A percentile compares a stretch with the other conserved stretches of the same genome.
Conservation (phyloP, 2,329 filamentous ascomycete genomes). For the Penicillium freii region DNA sequence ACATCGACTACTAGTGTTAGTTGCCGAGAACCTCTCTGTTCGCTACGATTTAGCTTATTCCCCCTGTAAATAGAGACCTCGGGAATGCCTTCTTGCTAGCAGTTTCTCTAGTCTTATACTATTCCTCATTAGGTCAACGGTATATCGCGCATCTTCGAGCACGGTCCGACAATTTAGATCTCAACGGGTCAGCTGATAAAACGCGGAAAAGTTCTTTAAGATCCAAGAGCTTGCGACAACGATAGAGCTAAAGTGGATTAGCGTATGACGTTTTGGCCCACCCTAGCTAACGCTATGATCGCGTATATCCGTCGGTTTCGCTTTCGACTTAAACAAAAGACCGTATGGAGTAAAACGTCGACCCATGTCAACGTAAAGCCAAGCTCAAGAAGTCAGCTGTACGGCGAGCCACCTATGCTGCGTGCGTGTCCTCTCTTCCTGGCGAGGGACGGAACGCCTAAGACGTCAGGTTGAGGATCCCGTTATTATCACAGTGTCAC, state of each 20-base stretch:
- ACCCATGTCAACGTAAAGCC: conserved; percentile 1
- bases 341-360: neutral
- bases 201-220: neutral
- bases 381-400: neutral
- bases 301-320: neutral
- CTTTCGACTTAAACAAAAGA: neutral
- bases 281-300: neutral
- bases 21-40: neutral
- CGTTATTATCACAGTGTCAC: neutral
- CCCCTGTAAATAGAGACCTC: neutral
- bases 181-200: neutral
- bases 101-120: neutral
- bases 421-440: conserved; percentile 4
- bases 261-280: conserved; percentile 4
- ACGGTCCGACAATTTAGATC: neutral
- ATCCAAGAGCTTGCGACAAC: conserved; percentile 4
- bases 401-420: neutral
- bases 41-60: neutral
- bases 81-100: neutral
- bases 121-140: neutral
- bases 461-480: neutral
- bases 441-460: neutral
- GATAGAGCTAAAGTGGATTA: conserved; percentile 1
- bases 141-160: neutral
- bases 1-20: neutral